Percentiles rank a stretch among this genome's conserved stretches.
These are phyloP conservation scores for Globisporangium recalcitrans DNA, from an alignment of 352 stramenopile genomes.

Conservation along the genomic window DNA sequence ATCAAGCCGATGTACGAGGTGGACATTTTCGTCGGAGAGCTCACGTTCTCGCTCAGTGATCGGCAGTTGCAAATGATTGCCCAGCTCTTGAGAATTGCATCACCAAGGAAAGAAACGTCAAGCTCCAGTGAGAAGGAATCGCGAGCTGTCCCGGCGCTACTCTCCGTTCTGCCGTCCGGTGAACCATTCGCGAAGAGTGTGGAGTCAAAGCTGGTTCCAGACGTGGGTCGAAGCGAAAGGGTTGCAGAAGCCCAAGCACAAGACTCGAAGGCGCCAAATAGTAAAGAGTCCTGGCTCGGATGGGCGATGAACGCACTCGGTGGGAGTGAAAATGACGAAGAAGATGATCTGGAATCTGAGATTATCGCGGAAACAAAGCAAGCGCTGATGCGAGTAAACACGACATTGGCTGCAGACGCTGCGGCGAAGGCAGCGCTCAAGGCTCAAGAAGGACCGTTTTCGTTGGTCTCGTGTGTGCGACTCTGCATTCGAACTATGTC, in stretches of 20 bases:
- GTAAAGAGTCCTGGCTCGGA: conserved; percentile 46
- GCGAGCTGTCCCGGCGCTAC: neutral
- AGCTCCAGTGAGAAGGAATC: conserved; percentile 1
- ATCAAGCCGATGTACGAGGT: conserved; percentile 53
- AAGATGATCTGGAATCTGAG: conserved; percentile 65
- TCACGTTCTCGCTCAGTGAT: conserved; percentile 79
- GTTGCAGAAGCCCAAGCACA: neutral
- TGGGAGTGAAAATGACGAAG: conserved; percentile 41
- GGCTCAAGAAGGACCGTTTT: conserved; percentile 13
- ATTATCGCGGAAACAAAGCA: conserved; percentile 63
- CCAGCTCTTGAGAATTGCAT: conserved; percentile 47
- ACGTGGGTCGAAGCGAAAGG: neutral
- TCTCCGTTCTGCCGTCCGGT: neutral
- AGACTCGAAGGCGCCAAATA: neutral
- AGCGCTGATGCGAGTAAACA: conserved; percentile 31
- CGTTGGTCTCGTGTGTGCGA: conserved; percentile 39
- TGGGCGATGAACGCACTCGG: conserved; percentile 68
- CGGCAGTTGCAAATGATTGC: conserved; percentile 79
- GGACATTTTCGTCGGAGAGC: conserved; percentile 62
- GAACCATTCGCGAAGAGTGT: neutral
- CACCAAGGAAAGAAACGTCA: conserved; percentile 22
- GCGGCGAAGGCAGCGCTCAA: conserved; percentile 8
- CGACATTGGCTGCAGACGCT: conserved; percentile 12
- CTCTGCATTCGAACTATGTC: conserved; percentile 51
- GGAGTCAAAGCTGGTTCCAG: neutral